Base-by-base conservation (phyloP, 768 basidiomycete species). In the Auricularia sp. region DNA sequence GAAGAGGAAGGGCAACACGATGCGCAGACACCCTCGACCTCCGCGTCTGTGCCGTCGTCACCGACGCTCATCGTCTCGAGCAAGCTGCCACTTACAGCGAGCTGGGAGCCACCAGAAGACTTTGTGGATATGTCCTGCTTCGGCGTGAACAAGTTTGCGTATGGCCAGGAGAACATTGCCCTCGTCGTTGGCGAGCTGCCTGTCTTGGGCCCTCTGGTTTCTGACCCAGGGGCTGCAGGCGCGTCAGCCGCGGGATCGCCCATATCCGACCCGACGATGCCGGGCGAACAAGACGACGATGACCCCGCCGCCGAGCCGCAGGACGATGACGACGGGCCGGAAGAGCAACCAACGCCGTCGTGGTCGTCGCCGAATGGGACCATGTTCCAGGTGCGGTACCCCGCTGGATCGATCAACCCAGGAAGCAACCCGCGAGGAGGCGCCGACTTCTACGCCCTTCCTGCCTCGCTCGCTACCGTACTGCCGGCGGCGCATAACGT, bases 401-500 rank as follows among this genome's bases (percentile, higher is more conserved):
- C 90, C 3, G 80, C 78, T 23, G 75, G 80, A 60, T 90, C 89
- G 1, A 80, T 87, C 71, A 88, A 90, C 71, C 90, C 90, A 1
- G 81, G 75, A 0, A 79, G 77, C 53, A 74, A 77, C 33, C 63
- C 64, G 18, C 74, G 79, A 66, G 91, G 91, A 42, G 91, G 91
- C 1, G 83, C 87, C 0, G 83, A 90, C 68, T 91, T 93, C 72
- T 85, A 83, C 67, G 79, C 84, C 6, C 64, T 59, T 4, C 56
- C 56, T 68, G 2, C 83, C 83, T 2, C 69, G 82, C 36, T 71
- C 82, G 33, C 70, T 88, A 16, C 61, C 75, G 0, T 61, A 56
- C 70, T 21, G 64, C 65, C 10, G 64, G 56, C 18, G 54, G 87
- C 85, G 7, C 68, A 65, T 29, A 87, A 79, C 66, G 84, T 87